Conservation (phyloP, 2,329 filamentous ascomycete genomes). For the Tolypocladium guangdongense region DNA sequence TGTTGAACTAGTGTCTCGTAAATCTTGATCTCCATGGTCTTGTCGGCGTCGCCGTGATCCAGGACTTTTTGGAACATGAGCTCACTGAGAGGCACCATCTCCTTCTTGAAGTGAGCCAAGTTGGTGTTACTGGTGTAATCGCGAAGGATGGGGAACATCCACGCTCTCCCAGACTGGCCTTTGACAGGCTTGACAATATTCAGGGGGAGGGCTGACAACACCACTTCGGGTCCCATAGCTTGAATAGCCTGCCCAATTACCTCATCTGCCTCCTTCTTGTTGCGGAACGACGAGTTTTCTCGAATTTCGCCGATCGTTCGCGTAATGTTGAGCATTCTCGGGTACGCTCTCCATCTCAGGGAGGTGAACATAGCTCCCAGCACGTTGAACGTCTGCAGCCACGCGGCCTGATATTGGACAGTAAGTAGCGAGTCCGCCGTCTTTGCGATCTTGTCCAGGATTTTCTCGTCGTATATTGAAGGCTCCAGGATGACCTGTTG, state of each 20-base stretch:
- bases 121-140: constrained; percentile 85
- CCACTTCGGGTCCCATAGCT: constrained; percentile 79
- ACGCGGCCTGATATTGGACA: constrained; percentile 87
- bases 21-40: constrained; percentile 94
- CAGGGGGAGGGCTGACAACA: constrained; percentile 72
- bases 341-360: constrained; percentile 73
- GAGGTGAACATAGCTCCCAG: constrained; percentile 79
- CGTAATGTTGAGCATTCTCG: constrained; percentile 65
- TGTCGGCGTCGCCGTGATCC: constrained; percentile 69
- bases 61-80: constrained; percentile 80
- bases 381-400: constrained; percentile 89
- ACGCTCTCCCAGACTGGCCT: constrained; percentile 76
- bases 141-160: constrained; percentile 85
- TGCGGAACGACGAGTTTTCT: constrained; percentile 75
- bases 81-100: constrained; percentile 84
- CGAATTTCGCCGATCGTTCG: constrained; percentile 78
- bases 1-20: constrained; percentile 95
- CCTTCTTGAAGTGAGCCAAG: constrained; percentile 71
- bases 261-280: constrained; percentile 89
- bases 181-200: constrained; percentile 71
- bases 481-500: constrained; percentile 74
- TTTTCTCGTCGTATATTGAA: constrained; percentile 86
- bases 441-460: constrained; percentile 69
- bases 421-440: constrained; percentile 65
- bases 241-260: constrained; percentile 80